Evolutionary conservation across 257 asterid species (phyloP), one percentile per base, ranked within the genome.

Genomic region (Solanum pinnatisectum): DNA sequence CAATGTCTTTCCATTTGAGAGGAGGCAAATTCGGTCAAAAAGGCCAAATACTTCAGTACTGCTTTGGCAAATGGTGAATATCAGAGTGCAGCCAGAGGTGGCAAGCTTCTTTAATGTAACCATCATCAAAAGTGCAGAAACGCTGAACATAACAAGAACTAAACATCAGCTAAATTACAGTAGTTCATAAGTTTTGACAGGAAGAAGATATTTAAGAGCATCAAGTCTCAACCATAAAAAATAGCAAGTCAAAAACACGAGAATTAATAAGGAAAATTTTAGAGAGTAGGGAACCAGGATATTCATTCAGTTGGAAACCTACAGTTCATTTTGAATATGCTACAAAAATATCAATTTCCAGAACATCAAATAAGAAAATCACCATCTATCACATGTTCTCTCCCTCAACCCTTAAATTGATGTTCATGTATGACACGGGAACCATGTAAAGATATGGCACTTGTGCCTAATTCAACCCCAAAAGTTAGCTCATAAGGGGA

Each of bases 31-130:
- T 82, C 98, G 92, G 90, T 97, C 99, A 65, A 97, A 97, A 90
- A 97, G 99, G 90, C 99, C 99, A 92, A 97, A 97, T 32, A 97
- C 99, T 93, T 97, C 99, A 3, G 99, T 96, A 94, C 99, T 97
- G 93, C 99, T 97, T 91, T 97, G 99, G 89, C 94, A 86, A 59
- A 97, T 94, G 91, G 99, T 95, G 94, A 97, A 97, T 87, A 97
- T 94, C 22, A 97, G 94, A 83, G 98, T 97, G 93, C 99, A 97
- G 36, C 99, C 99, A 67, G 73, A 25, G 6, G 97, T 94, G 90
- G 99, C 98, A 78, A 97, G 99, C 94, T 96, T 97, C 95, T 95
- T 96, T 93, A 97, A 87, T 30, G 98, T 97, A 44, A 97, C 99
- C 99, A 97, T 97, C 99, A 97, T 95, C 44, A 97, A 92, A 71